Base-by-base conservation (phyloP, 2,329 filamentous ascomycete genomes). In the Trichoderma endophyticum region DNA sequence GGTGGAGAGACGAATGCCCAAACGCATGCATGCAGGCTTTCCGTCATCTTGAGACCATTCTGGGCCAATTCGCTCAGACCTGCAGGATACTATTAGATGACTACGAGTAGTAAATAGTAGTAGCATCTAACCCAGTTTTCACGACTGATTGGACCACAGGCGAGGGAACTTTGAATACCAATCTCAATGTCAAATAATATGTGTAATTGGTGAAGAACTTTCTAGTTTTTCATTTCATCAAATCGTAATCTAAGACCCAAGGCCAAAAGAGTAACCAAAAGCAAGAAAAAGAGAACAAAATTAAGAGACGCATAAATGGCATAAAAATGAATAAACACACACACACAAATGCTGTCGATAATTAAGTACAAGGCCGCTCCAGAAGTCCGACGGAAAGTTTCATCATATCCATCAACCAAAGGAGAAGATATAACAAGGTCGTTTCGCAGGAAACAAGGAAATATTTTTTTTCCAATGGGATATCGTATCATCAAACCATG, bases 401-500 rank as follows among this genome's bases (percentile, higher is more conserved):
- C 66, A 62, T 70, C 26, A 70, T 70, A 70, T 70, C 67, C 43
- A 51, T 70, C 39, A 62, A 43, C 21, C 21, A 32, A 36, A 26
- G 18, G 71, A 39, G 36, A 57, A 18, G 15, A 43, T n/a, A 69
- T 30, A 48, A 6, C 14, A 60, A 34, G 28, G 24, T 34, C 54
- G 66, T 51, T 34, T 34, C 21, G 48, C 28, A 70, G 68, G 48
- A 64, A 56, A 56, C 59, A 21, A 54, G 28, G 36, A 32, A 63
- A 57, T n/a, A 4, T 18, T 43, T 21, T 63, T 62, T 63, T 62
- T 57, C 68, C 43, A 56, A 28, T 39, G 30, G 60, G 60, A 71
- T 71, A 71, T 71, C 68, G 61, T 57, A 34, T 71, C 68, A 71
- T 71, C 56, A 71, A 71, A 71, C 66, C 60, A 71, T 70, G 43